phyloP scores from a whole-genome alignment of 1,284 basidiomycete species.

The Fomitopsis palustris region DNA sequence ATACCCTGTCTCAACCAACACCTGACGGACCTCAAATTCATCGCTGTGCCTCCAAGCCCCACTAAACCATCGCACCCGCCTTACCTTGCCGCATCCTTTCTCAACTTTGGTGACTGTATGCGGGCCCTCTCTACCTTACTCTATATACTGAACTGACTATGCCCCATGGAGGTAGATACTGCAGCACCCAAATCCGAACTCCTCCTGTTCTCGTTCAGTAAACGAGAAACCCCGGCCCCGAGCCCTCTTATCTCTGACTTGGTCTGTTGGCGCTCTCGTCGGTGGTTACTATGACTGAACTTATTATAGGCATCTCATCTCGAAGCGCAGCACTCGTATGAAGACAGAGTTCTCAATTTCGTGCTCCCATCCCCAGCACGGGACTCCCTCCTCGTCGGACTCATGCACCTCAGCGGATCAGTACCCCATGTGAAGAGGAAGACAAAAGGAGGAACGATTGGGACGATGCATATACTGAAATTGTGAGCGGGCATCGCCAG shows the following conservation, averaged over 20 bases:
- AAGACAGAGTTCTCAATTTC: conserved; percentile 39
- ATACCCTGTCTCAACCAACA: conserved; percentile 32
- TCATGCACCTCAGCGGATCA: conserved; percentile 41
- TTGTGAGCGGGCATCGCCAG: conserved; percentile 38
- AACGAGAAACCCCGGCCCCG: conserved; percentile 1
- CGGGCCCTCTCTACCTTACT: background rate
- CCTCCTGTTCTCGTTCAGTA: conserved; percentile 19
- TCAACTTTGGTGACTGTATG: conserved; percentile 64
- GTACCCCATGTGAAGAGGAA: conserved; percentile 30
- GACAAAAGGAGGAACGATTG: conserved; percentile 41
- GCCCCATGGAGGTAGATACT: conserved; percentile 14
- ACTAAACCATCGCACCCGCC: conserved; percentile 11
- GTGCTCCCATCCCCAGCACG: conserved; percentile 28
- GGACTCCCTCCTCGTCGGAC: conserved; percentile 37
- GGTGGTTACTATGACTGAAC: background rate
- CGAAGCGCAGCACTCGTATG: conserved; percentile 31
- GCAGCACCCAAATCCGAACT: conserved; percentile 26
- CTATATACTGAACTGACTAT: background rate
- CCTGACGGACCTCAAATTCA: conserved; percentile 44
- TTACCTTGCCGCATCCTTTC: conserved; percentile 48
- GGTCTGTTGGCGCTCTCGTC: background rate
- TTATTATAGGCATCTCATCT: background rate
- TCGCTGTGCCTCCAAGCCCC: conserved; percentile 34
- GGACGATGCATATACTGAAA: conserved; percentile 47
- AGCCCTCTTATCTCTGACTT: background rate